Evolutionary conservation across 805 yeast genomes (phyloP), one percentile per base, ranked within the genome.

Genomic region (Schizosaccharomyces japonicus): DNA sequence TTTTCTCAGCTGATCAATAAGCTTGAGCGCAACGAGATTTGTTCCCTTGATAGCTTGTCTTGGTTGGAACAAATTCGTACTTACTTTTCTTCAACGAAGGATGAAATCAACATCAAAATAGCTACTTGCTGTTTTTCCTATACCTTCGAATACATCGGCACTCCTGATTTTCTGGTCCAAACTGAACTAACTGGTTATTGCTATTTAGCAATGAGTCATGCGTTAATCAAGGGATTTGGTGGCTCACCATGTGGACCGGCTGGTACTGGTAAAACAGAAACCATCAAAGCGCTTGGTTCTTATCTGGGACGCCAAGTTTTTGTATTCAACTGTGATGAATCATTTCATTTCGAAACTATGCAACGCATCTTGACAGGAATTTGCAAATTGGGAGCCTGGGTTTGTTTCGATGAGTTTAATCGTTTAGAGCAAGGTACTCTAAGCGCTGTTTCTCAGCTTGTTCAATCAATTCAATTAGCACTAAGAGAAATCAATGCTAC

Each of bases 201-300:
- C 49, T 82, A 71, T 57, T 57, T 77, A 6, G 64, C 84, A 0
- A 72, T 85, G 75, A 66, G 80, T 0, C 79, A 77, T 50, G 85
- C 95, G 0, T 58, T 84, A 15, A 69, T 72, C 30, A 82, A 76
- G 53, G 70, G 69, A 31, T 64, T 75, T 6, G 96, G 96, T n/a
- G 93, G 94, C 0, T 78, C 93, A 1, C 78, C 93, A 0, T 75
- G 79, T 60, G 96, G 96, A 0, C 95, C 96, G 1, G 95, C 96
- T 2, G 96, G 96, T 39, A 87, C 96, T 0, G 96, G 96, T 53
- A 87, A 87, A 57, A 87, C 96, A 0, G 96, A 87, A 58, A 70
- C 93, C 0, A 69, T 87, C 25, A 87, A 87, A 58, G 80, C 93
- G 0, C 63, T 85, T 28, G 95, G 90, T 1, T 74, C 74, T 39